Percentiles rank a stretch among this genome's conserved stretches.
Conservation (phyloP, 495 filamentous ascomycete species). For the Aspergillus sclerotioniger region DNA sequence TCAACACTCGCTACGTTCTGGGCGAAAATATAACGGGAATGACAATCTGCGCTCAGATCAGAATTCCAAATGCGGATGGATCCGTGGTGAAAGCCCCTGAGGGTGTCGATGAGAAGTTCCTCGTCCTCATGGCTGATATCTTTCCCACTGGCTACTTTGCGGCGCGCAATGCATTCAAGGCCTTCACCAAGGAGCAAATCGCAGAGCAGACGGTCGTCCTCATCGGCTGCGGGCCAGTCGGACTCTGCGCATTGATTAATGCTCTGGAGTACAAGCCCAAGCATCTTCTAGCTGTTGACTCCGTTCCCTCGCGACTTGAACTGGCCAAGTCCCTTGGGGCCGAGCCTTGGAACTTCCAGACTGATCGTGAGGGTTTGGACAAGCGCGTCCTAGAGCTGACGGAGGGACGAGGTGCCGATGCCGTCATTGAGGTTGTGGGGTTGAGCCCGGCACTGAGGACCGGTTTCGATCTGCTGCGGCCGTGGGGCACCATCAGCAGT, state of each 20-base stretch:
- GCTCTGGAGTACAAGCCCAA: constrained; percentile 77
- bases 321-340: constrained; percentile 77
- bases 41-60: constrained; percentile 43
- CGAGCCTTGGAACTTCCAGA: constrained; percentile 80
- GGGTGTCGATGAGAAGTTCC: constrained; percentile 69
- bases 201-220: constrained; percentile 72
- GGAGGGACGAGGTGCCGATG: constrained; percentile 82
- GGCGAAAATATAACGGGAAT: not conserved
- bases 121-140: constrained; percentile 66
- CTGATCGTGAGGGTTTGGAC: constrained; percentile 64
- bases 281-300: constrained; percentile 83
- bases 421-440: constrained; percentile 89
- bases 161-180: constrained; percentile 75
- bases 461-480: constrained; percentile 80
- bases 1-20: not conserved
- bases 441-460: constrained; percentile 77
- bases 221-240: constrained; percentile 87
- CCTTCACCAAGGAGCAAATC: constrained; percentile 60
- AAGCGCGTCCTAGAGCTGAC: constrained; percentile 74
- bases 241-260: constrained; percentile 83
- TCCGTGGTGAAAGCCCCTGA: constrained; percentile 75
- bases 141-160: constrained; percentile 89
- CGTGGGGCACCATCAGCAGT: constrained; percentile 82
- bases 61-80: constrained; percentile 80
- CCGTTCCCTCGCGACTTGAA: constrained; percentile 72